Evolutionary conservation across 1,284 basidiomycete genomes (phyloP).

Genomic region (Cutaneotrichosporon mucoides): DNA sequence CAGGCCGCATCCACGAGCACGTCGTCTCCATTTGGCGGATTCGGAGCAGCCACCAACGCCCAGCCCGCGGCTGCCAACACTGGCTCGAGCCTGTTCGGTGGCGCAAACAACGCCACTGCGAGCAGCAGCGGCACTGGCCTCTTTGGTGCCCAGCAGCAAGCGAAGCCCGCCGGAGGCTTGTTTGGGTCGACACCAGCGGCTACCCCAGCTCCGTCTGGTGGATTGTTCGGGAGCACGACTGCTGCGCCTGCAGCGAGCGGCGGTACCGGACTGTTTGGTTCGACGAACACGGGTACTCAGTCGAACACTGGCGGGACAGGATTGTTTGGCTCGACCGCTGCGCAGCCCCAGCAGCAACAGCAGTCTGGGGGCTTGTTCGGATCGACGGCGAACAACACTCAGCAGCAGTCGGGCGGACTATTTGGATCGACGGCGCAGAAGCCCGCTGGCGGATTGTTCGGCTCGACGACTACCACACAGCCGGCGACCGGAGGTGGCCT

Average conservation of each 20-base stretch:
- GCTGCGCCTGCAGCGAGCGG: conserved; percentile 7
- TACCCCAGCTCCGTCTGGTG: conserved; percentile 1
- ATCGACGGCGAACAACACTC: conserved; percentile 26
- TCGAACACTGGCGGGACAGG: conserved; percentile 41
- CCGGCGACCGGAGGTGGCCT: conserved; percentile 12
- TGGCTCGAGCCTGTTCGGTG: conserved; percentile 3
- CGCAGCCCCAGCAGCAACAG: conserved; percentile 32
- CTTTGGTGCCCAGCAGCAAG: conserved; percentile 7
- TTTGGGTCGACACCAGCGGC: conserved; percentile 24
- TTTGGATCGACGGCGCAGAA: conserved; percentile 36
- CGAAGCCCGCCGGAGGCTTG: conserved; percentile 7
- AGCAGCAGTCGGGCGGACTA: conserved; percentile 29
- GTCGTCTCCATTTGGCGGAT: conserved; percentile 6
- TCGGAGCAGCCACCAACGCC: conserved; percentile 1
- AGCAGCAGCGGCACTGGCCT: conserved; percentile 6
- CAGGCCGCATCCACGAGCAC: conserved; percentile 14
- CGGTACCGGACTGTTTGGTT: conserved; percentile 18
- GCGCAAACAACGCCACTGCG: conserved; percentile 1
- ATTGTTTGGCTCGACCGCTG: conserved; percentile 36
- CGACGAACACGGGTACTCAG: conserved; percentile 15
- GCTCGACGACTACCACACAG: conserved; percentile 30
- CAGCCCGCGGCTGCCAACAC: neutral
- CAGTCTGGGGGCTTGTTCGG: conserved; percentile 40
- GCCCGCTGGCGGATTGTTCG: conserved; percentile 53
- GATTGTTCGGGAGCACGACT: conserved; percentile 16